Base-by-base conservation (phyloP, 768 basidiomycete genomes). In the Xanthoconium stramineum region DNA sequence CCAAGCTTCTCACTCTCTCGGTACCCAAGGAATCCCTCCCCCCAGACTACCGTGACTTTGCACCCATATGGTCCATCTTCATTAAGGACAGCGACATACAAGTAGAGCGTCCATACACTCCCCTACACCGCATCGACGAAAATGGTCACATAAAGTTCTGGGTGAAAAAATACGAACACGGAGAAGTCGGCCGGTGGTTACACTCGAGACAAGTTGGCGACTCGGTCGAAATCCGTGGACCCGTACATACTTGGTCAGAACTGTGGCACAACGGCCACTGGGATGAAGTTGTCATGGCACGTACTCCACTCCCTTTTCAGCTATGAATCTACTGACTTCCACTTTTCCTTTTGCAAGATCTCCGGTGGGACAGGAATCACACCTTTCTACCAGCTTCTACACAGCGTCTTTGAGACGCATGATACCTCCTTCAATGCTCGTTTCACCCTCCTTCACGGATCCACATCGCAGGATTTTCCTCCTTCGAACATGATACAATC, bases 51-150 rank as follows among this genome's bases (percentile, higher is more conserved):
- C 29, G 57, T 29, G 44, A 47, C 5, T 52, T 75, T 74, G 53
- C 58, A 57, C 57, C 82, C 79, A 83, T 91, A 56, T 93, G 84
- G 82, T 88, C 89, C 38, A 74, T 94, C 13, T 93, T 79, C 69
- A 76, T 93, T 67, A 94, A 93, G 67, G 89, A 94, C 66, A 86
- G 87, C 59, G 91, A 92, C 62, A 91, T 94, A 20, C 91, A 93
- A 70, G 88, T 93, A 33, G 91, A 94, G 65, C 73, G 91, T 52
- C 85, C 89, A 13, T 94, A 93, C 65, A 94, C 92, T 6, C 91
- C 91, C 5, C 72, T 94, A 47, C 77, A 84, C 58, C 86, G 91
- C 20, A 74, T 91, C 24, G 85, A 88, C 50, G 73, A 78, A 51
- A 66, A 83, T 12, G 89, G 90, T 0, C 74, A 76, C 45, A 85